phyloP scores from a whole-genome alignment of 23 red algal genomes.

The Gracilaria domingensis region DNA sequence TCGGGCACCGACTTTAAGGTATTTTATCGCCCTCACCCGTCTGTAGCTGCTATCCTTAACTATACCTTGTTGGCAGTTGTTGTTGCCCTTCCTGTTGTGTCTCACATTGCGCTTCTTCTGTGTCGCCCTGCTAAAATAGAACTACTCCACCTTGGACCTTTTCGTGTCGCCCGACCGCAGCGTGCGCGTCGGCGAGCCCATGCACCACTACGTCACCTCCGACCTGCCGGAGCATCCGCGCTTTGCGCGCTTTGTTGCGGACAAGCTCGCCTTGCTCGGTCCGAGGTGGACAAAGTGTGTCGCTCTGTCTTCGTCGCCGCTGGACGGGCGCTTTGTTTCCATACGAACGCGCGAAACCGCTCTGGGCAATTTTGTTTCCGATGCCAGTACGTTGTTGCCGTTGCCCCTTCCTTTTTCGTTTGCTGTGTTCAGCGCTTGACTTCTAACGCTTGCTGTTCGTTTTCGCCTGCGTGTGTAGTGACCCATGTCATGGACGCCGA shows the following conservation, averaged over 20 bases:
- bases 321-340: slow-evolving; percentile 64
- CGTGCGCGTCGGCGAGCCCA: slow-evolving; percentile 22
- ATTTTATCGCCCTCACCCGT: slow-evolving; percentile 12
- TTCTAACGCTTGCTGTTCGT: background rate
- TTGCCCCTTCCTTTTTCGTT: background rate
- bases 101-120: background rate
- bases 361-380: slow-evolving; percentile 53
- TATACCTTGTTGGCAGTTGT: no score
- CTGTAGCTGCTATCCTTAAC: background rate
- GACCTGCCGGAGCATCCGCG: slow-evolving; percentile 26
- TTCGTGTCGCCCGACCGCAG: background rate
- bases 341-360: slow-evolving; percentile 71
- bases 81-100: background rate
- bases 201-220: slow-evolving; percentile 33
- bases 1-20: slow-evolving; percentile 80
- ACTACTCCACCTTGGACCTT: slow-evolving; percentile 47
- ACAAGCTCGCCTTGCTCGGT: slow-evolving; percentile 43
- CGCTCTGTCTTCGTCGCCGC: slow-evolving; percentile 10
- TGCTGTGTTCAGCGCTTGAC: no score
- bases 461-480: slow-evolving; percentile 1
- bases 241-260: slow-evolving; percentile 37
- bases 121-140: slow-evolving; percentile 8
- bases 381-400: slow-evolving; percentile 48
- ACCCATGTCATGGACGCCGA: slow-evolving; percentile 40
- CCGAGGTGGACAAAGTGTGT: slow-evolving; percentile 19